phyloP scores from a whole-genome alignment of 805 yeast genomes.

The Dipodascopsis tothii region DNA sequence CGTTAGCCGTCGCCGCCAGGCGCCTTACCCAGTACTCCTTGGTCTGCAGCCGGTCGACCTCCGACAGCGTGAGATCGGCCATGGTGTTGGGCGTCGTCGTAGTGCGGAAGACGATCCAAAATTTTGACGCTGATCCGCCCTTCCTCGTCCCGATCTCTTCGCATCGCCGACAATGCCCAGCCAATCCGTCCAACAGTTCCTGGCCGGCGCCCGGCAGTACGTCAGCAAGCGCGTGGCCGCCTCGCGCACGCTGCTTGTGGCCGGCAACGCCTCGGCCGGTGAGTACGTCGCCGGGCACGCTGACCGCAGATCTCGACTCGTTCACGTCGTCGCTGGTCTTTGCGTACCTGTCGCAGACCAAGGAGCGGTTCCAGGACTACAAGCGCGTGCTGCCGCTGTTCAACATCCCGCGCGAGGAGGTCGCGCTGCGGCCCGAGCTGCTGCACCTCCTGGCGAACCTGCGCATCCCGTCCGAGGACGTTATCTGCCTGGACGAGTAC shows the following conservation, averaged over 20 bases:
- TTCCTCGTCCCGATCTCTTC: too few species aligned
- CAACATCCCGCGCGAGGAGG: constrained; percentile 61
- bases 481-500: constrained; percentile 67
- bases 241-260: constrained; percentile 36
- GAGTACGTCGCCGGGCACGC: too few species aligned
- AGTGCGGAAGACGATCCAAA: too few species aligned
- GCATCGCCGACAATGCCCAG: too few species aligned
- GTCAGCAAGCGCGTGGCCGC: constrained; percentile 1
- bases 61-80: constrained; percentile 22
- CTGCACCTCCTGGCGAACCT: constrained; percentile 43
- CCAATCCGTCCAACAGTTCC: constrained; percentile 13
- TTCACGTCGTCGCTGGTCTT: constrained; percentile 67
- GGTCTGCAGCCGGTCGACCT: constrained; percentile 25
- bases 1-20: neutral
- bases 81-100: too few species aligned
- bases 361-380: constrained; percentile 9
- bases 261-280: constrained; percentile 80
- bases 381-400: constrained; percentile 57
- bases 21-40: constrained; percentile 25
- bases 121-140: too few species aligned
- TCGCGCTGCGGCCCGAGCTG: constrained; percentile 66
- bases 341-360: constrained; percentile 47
- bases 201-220: constrained; percentile 8
- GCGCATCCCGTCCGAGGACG: constrained; percentile 40
- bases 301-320: constrained; percentile 77